phyloP scores from a whole-genome alignment of 139 green algal species.

The Chlorella sp. region DNA sequence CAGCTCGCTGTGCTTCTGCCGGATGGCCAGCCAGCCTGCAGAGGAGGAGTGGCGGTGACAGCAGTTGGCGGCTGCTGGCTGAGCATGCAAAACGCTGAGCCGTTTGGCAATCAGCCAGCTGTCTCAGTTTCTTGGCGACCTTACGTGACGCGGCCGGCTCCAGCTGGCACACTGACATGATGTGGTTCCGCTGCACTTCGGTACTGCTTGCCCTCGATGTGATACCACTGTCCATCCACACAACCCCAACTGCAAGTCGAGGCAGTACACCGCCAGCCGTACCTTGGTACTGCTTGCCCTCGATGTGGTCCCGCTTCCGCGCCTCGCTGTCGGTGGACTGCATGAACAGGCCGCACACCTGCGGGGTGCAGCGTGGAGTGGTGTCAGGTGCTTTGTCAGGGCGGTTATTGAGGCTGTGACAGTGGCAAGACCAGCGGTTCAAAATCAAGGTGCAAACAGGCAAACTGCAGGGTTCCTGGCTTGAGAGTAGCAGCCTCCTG shows the following conservation, averaged over 20 bases:
- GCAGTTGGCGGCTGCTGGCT: background rate
- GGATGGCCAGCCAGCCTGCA: constrained; percentile 56
- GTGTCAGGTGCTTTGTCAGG: too few relatives aligned
- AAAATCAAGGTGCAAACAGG: too few relatives aligned
- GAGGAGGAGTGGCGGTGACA: background rate
- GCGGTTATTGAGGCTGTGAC: too few relatives aligned
- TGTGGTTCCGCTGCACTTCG: too few relatives aligned
- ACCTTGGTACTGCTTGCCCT: constrained; percentile 90
- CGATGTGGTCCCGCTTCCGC: constrained; percentile 80
- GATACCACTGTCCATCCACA: background rate
- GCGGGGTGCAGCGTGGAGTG: background rate
- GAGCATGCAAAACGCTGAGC: background rate
- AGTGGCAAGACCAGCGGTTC: too few relatives aligned
- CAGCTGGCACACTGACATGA: too few relatives aligned
- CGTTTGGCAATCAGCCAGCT: too few relatives aligned
- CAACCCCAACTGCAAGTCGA: too few relatives aligned
- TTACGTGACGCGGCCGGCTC: too few relatives aligned
- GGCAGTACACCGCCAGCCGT: too few relatives aligned
- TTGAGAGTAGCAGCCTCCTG: background rate
- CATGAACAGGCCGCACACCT: constrained; percentile 91
- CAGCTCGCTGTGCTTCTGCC: constrained; percentile 72
- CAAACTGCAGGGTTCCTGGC: too few relatives aligned
- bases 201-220: background rate
- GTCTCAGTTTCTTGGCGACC: too few relatives aligned
- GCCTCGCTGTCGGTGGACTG: constrained; percentile 86